phyloP scores from a whole-genome alignment of 2,329 filamentous ascomycete species.

The Penicillium sp. region DNA sequence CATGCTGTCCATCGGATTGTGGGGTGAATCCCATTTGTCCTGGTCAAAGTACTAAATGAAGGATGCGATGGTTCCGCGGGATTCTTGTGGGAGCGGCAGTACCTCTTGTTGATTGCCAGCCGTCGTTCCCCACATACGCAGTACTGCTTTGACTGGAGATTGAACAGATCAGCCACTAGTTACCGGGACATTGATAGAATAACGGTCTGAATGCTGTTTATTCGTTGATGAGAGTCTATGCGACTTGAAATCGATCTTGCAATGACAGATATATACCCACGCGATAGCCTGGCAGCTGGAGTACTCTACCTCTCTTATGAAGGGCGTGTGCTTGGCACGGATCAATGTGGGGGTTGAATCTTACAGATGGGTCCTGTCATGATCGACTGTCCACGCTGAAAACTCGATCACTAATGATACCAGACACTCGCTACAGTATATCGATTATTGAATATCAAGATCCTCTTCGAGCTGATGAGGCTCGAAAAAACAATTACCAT shows the following conservation, averaged over 20 bases:
- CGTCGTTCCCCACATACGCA: not conserved
- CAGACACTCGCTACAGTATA: too few relatives aligned
- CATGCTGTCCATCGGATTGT: not conserved
- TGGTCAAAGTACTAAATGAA: not conserved
- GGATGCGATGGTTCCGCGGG: not conserved
- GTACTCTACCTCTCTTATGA: too few relatives aligned
- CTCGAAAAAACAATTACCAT: not conserved
- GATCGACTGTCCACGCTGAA: not conserved
- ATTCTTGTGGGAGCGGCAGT: not conserved
- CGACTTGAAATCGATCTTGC: not conserved
- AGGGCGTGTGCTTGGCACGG: not conserved
- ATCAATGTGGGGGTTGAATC: not conserved
- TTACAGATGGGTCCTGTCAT: not conserved
- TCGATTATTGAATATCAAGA: slow-evolving; percentile 38
- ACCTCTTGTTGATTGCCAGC: not conserved
- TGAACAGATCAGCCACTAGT: not conserved
- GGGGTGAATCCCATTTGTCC: not conserved
- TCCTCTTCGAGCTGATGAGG: slow-evolving; percentile 38
- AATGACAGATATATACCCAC: not conserved
- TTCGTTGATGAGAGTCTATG: not conserved
- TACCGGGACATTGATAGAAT: not conserved
- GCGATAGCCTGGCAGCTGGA: not conserved
- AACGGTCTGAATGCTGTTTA: too few relatives aligned
- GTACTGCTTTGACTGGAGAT: not conserved
- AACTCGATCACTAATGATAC: not conserved